Conservation (phyloP, 108 stramenopile species). For the Pseudonitzschia delicatissima region DNA sequence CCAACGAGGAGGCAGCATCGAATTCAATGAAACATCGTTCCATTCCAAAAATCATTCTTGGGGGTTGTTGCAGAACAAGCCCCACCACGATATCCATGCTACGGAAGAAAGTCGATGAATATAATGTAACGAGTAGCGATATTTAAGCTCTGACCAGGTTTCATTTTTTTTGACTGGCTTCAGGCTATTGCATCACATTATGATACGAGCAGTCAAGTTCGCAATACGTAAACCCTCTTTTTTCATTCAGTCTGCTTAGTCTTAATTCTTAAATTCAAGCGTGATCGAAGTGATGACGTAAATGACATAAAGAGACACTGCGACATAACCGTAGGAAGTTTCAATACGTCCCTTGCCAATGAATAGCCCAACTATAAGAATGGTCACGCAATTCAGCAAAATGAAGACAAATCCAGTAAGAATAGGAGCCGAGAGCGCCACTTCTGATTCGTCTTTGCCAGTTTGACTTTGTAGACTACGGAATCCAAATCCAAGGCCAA, state of each 20-base stretch:
- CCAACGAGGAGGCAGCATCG: neutral
- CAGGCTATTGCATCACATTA: no score
- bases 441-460: constrained; percentile 26
- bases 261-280: constrained; percentile 22
- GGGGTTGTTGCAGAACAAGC: constrained; percentile 63
- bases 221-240: no score
- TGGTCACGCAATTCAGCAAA: constrained; percentile 54
- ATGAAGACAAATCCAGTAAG: constrained; percentile 65
- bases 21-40: neutral
- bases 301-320: constrained; percentile 33
- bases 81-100: constrained; percentile 42
- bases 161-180: no score
- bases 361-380: constrained; percentile 42
- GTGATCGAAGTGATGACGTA: constrained; percentile 43
- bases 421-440: constrained; percentile 51
- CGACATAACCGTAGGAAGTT: constrained; percentile 61
- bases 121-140: no score
- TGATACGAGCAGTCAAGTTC: no score
- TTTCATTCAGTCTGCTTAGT: no score
- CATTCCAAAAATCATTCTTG: constrained; percentile 35
- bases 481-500: constrained; percentile 80
- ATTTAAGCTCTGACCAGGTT: no score
- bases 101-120: constrained; percentile 29
- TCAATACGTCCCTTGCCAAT: constrained; percentile 53
- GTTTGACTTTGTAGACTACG: constrained; percentile 38